These are phyloP conservation scores for Lasiodiplodia hormozganensis DNA, from an alignment of 2,329 filamentous ascomycete species.

Conservation along the genomic window DNA sequence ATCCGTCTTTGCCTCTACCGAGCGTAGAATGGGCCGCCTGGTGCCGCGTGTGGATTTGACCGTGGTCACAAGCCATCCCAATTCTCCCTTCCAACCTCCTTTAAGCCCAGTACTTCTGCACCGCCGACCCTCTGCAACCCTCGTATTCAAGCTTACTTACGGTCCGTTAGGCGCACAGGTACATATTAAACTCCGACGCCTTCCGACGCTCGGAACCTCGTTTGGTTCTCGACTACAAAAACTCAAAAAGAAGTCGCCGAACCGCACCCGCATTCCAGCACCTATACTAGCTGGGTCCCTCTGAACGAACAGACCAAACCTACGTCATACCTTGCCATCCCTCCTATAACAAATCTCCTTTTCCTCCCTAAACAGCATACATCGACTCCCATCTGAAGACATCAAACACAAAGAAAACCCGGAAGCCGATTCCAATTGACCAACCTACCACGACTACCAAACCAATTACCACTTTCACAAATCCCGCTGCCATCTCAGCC, in stretches of 20 bases:
- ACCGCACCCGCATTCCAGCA: conserved; percentile 1
- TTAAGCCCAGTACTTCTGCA: not conserved
- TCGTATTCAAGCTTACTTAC: not conserved
- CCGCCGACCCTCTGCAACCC: not conserved
- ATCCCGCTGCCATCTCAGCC: not conserved
- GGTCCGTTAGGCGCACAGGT: not conserved
- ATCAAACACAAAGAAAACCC: not conserved
- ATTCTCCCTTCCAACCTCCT: conserved; percentile 10
- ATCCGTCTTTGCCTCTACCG: not conserved
- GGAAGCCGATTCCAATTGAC: not conserved
- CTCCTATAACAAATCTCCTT: not conserved
- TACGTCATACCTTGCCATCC: conserved; percentile 5
- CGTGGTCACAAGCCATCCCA: conserved; percentile 22
- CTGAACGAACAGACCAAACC: not conserved
- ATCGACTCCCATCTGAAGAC: not conserved
- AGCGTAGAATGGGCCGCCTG: conserved; percentile 3
- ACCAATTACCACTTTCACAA: not conserved
- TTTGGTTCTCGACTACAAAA: not conserved
- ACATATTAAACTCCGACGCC: conserved; percentile 11
- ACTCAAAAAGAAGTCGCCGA: not conserved
- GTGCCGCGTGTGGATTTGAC: not conserved
- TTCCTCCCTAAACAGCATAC: not conserved
- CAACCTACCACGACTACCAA: not conserved
- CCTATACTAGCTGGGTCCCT: not conserved
- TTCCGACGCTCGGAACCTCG: not conserved